Evolutionary conservation across 805 yeast species (phyloP).

Genomic region (Kuraishia molischiana): DNA sequence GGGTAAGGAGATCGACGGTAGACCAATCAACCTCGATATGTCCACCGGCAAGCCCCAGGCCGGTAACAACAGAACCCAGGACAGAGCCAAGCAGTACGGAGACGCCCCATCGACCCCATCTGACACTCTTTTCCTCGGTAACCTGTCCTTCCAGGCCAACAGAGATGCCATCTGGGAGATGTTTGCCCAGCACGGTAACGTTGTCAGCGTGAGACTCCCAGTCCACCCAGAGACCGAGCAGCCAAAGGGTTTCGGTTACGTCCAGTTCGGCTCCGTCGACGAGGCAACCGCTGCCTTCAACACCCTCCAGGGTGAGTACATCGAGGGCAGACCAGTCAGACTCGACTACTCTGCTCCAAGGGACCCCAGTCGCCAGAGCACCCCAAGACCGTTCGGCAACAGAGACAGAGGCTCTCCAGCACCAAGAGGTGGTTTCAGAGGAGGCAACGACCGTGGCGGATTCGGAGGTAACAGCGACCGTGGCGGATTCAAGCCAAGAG

Average conservation of each 20-base stretch:
- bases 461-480: slow-evolving; percentile 16
- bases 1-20: slow-evolving; percentile 94
- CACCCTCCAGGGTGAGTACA: slow-evolving; percentile 78
- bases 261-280: slow-evolving; percentile 78
- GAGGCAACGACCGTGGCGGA: too few relatives aligned
- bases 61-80: slow-evolving; percentile 40
- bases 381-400: slow-evolving; percentile 9
- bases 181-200: slow-evolving; percentile 73
- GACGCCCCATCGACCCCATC: slow-evolving; percentile 89
- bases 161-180: slow-evolving; percentile 67
- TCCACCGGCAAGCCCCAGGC: slow-evolving; percentile 73
- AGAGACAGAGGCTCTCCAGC: slow-evolving; percentile 28
- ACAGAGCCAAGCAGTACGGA: slow-evolving; percentile 85
- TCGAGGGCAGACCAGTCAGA: slow-evolving; percentile 90
- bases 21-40: slow-evolving; percentile 90
- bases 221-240: slow-evolving; percentile 98
- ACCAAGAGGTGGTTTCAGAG: slow-evolving; percentile 30
- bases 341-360: slow-evolving; percentile 92
- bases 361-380: slow-evolving; percentile 36
- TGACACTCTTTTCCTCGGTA: slow-evolving; percentile 93
- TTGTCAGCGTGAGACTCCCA: slow-evolving; percentile 88
- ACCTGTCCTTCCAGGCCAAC: slow-evolving; percentile 83
- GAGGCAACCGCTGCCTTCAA: slow-evolving; percentile 87
- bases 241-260: slow-evolving; percentile 98
- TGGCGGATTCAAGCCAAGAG: slow-evolving; percentile 32